A percentile compares a stretch with the other conserved stretches of the same genome.
Evolutionary conservation across 306 rosid genomes (phyloP).

Genomic region (Lupinus albus): DNA sequence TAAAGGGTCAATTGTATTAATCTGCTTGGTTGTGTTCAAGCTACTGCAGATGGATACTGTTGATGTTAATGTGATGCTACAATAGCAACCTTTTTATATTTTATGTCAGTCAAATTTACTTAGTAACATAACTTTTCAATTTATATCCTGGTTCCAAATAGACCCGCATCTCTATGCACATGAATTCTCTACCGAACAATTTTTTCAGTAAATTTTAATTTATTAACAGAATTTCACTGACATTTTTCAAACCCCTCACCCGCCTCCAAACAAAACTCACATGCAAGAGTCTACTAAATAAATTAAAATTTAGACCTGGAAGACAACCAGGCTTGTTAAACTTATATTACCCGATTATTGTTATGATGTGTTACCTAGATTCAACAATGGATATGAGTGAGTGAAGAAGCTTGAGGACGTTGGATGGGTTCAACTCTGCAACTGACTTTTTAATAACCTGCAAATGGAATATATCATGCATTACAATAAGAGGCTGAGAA

Average conservation of each 20-base stretch:
- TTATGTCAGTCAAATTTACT: constrained; percentile 2
- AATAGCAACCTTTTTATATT: neutral
- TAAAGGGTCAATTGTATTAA: neutral
- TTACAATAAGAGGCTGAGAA: neutral
- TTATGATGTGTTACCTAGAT: constrained; percentile 57
- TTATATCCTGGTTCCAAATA: neutral
- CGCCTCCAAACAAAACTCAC: neutral
- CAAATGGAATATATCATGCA: constrained; percentile 31
- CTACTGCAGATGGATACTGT: neutral
- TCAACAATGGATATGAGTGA: constrained; percentile 66
- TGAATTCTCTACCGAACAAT: neutral
- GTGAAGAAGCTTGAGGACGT: constrained; percentile 67
- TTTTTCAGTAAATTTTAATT: too few species aligned
- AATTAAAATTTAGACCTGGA: neutral
- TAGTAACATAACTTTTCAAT: neutral
- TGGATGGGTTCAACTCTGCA: constrained; percentile 61
- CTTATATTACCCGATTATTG: neutral
- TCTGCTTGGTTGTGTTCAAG: neutral
- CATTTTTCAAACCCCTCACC: neutral
- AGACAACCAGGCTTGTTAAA: neutral
- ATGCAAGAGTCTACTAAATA: neutral
- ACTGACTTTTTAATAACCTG: constrained; percentile 79
- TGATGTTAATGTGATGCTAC: neutral
- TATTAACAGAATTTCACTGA: neutral
- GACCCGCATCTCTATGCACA: neutral